phyloP scores from a whole-genome alignment of 2,329 filamentous ascomycete genomes.

The Trichoderma afroharzianum region DNA sequence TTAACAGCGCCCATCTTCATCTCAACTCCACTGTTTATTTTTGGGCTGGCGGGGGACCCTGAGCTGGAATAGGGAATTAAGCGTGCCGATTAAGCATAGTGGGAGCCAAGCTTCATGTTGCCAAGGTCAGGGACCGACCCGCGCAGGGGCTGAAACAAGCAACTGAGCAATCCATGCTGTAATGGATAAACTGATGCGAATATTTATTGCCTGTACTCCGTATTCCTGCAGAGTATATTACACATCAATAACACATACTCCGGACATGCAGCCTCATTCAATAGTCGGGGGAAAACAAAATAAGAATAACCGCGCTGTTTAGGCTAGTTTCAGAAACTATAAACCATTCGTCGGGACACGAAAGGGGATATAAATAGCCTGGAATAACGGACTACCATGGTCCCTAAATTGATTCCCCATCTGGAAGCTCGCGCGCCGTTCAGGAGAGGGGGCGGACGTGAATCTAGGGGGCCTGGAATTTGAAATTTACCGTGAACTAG shows the following conservation, averaged over 20 bases:
- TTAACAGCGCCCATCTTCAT: background rate
- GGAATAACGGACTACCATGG: too few relatives aligned
- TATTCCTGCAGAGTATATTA: background rate
- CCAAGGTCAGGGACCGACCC: background rate
- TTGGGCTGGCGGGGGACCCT: background rate
- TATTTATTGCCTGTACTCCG: background rate
- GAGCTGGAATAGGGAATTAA: background rate
- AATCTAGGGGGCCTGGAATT: background rate
- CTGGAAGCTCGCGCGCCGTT: background rate
- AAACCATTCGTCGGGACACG: background rate
- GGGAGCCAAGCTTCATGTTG: background rate
- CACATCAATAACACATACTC: background rate
- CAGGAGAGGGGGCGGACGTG: background rate
- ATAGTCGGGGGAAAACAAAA: background rate
- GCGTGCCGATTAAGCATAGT: constrained; percentile 5
- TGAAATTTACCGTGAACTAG: background rate
- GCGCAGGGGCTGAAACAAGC: background rate
- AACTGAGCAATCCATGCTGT: background rate
- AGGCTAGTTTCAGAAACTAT: background rate
- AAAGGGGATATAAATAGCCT: background rate
- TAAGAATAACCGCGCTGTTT: background rate
- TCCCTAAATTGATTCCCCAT: background rate
- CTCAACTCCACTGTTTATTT: background rate
- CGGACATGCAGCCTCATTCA: background rate
- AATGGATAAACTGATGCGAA: too few relatives aligned